phyloP scores from a whole-genome alignment of 2,329 filamentous ascomycete species.

The Botrytis byssoidea region DNA sequence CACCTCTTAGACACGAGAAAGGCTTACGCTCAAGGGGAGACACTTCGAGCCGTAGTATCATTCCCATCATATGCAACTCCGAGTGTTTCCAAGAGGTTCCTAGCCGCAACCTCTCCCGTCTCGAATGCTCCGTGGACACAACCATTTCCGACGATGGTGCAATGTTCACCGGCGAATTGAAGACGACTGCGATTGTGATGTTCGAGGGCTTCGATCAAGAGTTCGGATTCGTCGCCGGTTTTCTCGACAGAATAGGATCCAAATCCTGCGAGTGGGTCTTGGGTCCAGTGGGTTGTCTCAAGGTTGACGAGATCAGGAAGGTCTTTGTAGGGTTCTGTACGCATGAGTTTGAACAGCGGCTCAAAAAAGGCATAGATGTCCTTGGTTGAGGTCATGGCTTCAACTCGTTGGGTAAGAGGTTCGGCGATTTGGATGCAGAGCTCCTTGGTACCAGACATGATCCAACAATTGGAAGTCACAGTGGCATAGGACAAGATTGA shows the following conservation, averaged over 20 bases:
- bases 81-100: conserved; percentile 42
- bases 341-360: conserved; percentile 45
- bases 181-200: conserved; percentile 41
- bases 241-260: conserved; percentile 47
- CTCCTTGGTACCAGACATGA: conserved; percentile 45
- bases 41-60: conserved; percentile 31
- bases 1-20: conserved; percentile 16
- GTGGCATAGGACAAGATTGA: conserved; percentile 46
- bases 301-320: conserved; percentile 43
- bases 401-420: conserved; percentile 46
- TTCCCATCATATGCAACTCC: conserved; percentile 40
- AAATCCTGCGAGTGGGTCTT: conserved; percentile 45
- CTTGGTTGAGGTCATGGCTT: conserved; percentile 43
- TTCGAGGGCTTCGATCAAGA: conserved; percentile 41
- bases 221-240: conserved; percentile 44
- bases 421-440: conserved; percentile 46
- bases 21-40: conserved; percentile 24
- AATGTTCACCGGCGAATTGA: conserved; percentile 46
- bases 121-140: conserved; percentile 48
- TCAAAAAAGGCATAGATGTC: conserved; percentile 45
- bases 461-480: conserved; percentile 46
- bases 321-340: conserved; percentile 46
- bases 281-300: conserved; percentile 47
- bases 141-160: conserved; percentile 43
- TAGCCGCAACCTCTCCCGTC: conserved; percentile 44